Base-by-base conservation (phyloP, 257 asterid species). In the Capsicum baccatum region DNA sequence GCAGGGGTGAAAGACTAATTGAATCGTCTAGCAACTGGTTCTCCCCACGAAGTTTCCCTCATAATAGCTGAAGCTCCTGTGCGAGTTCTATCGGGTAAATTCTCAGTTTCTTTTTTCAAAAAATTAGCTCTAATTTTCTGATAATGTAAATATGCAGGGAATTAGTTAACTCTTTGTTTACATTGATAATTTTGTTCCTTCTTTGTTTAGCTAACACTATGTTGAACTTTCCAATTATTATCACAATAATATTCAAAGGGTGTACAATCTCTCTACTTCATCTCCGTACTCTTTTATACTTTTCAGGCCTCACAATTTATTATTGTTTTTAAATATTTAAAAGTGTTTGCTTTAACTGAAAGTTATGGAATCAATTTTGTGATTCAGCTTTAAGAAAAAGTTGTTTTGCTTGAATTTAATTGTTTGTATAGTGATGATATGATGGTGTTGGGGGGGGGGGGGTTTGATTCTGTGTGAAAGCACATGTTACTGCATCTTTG, bases 281-380 rank as follows among this genome's bases (percentile, higher is more conserved):
- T 26, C 26, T 26, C 2, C 33, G 2, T 26, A 26, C 33, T 1
- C 33, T 26, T 26, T 26, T 26, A 26, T 26, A 1, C 33, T 26
- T 26, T 26, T 26, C 33, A 1, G 0, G 2, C 2, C 33, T 26
- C 2, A 26, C 2, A 1, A 2, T 1, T 1, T 26, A 26, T 26
- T 26, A 26, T 26, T 26, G 1, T 26, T 26, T 1, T 26, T 26
- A 1, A 26, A 26, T 26, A 26, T 26, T 26, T 26, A 26, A 26
- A 26, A 26, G 64, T 82, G 85, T 84, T 87, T 83, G 82, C 86
- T 54, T 78, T 71, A 83, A 80, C 86, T 50, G 83, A 86, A 89
- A 90, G 89, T 58, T 64, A 64, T 68, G 87, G 88, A 91, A 87
- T 89, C 90, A 86, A 88, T 86, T 60, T 83, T 50, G 19, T 80